Base-by-base conservation (phyloP, 768 basidiomycete species). In the Agaricus bisporus region DNA sequence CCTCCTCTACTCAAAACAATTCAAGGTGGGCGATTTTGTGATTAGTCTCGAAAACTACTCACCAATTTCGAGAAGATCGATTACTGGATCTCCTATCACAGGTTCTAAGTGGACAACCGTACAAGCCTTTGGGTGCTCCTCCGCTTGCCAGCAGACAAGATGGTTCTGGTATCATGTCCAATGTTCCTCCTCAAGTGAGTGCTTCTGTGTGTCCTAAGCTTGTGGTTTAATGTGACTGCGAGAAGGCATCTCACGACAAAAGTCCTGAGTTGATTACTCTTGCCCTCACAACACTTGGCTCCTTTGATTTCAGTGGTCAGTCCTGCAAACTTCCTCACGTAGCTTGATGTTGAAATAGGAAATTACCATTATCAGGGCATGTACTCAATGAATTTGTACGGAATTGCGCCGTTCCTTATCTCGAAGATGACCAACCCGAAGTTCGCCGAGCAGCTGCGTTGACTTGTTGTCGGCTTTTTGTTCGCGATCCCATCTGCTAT, bases 321-420 rank as follows among this genome's bases (percentile, higher is more conserved):
- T 47, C n/a, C 14, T 48, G 3, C 11, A 17, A 18, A 18, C 17
- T 48, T 29, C 9, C 4, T 32, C 17, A 58, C 11, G 17, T 45
- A 14, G 4, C 28, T 11, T n/a, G 22, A 22, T 22, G 25, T 14
- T n/a, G 6, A 51, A 20, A 46, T 26, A 47, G 37, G 20, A 46
- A 22, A 29, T 20, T 41, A 4, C 14, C 9, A 35, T 51, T 49
- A 54, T 20, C 48, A 89, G 95, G 95, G 26, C 95, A 99, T 59
- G 81, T 91, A 10, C 73, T 99, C 56, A 95, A 95, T 68, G 97
- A 98, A 66, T 97, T 98, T 65, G 91, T 98, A 38, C 89, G 94
- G 39, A 85, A 76, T 55, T 90, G 90, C 56, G 94, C 94, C 1
- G 70, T 98, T 22, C 94, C 93, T 0, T 98, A 95, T 66, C 78